Base-by-base conservation (phyloP, 75 land plant species). In the Adiantum capillusveneris region DNA sequence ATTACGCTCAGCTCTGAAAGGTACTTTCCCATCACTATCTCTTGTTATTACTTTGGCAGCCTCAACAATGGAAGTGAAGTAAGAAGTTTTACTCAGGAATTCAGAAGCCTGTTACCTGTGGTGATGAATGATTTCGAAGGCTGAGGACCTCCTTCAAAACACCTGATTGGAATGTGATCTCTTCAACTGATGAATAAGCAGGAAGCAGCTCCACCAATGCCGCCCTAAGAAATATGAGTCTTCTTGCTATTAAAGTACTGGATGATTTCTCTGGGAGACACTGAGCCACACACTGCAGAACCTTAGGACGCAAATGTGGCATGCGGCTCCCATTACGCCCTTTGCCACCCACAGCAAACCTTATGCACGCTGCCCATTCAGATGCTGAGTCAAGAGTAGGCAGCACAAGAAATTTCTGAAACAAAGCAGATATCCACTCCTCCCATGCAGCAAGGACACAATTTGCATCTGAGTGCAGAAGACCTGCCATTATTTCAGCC, bases 281-380 rank as follows among this genome's bases (percentile, higher is more conserved):
- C 25, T 64, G 58, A 16, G 65, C 68, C 53, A 94, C 65, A 63
- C 85, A 85, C 27, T 94, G 85, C 52, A 94, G 70, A 48, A 94
- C 75, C 37, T 66, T 72, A 21, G 70, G 67, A 60, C 96, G 81
- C 57, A 94, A 59, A 64, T 84, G 36, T 53, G 98, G 98, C 43
- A 67, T 59, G 31, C 65, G 75, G 45, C 68, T 69, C 39, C 98
- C 98, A 74, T 60, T 42, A 34, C 72, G 82, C 41, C 98, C 98
- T 56, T 94, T 94, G 31, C 96, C 98, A 17, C 92, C 91, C 13
- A 86, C 85, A 34, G 96, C 82, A 76, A 90, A 94, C 14, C 98
- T 86, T 24, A 94, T 74, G 29, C 88, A 90, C 31, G 96, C 85
- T 34, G 86, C 91, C 98, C 98, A 94, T 42, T 94, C 98, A 56